Evolutionary conservation across 352 stramenopile genomes (phyloP).

Genomic region (Phytophthora sp.): DNA sequence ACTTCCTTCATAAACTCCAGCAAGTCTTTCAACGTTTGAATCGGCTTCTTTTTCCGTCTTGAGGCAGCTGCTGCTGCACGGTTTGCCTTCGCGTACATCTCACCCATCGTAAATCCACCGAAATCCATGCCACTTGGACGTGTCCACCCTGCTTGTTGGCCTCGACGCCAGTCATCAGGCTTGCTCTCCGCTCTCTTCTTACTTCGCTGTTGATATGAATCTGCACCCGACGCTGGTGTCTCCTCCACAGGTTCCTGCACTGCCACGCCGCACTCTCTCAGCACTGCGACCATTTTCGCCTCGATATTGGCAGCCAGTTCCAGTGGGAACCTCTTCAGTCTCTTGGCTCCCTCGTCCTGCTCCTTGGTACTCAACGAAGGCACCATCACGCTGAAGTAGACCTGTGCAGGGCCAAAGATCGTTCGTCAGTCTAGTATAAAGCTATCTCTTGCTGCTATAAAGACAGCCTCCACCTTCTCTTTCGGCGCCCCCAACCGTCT

Average conservation of each 20-base stretch:
- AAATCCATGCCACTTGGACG: conserved; percentile 57
- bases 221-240: not conserved
- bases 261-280: conserved; percentile 56
- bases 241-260: conserved; percentile 11
- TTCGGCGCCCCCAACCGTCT: conserved; percentile 4
- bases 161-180: conserved; percentile 12
- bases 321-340: conserved; percentile 56
- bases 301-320: conserved; percentile 56
- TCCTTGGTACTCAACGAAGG: conserved; percentile 3
- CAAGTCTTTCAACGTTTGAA: conserved; percentile 46
- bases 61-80: conserved; percentile 16
- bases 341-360: conserved; percentile 2
- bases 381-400: conserved; percentile 48
- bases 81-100: conserved; percentile 45
- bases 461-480: conserved; percentile 17
- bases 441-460: not conserved
- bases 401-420: conserved; percentile 5
- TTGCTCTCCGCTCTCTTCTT: conserved; percentile 11
- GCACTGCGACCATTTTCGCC: conserved; percentile 49
- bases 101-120: conserved; percentile 45
- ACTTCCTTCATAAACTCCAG: conserved; percentile 47
- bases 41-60: conserved; percentile 37
- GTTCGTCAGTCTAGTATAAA: not conserved
- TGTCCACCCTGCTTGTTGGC: conserved; percentile 5
- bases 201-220: not conserved